Conservation (phyloP, 2,329 filamentous ascomycete genomes). For the Huntiella abstrusa region DNA sequence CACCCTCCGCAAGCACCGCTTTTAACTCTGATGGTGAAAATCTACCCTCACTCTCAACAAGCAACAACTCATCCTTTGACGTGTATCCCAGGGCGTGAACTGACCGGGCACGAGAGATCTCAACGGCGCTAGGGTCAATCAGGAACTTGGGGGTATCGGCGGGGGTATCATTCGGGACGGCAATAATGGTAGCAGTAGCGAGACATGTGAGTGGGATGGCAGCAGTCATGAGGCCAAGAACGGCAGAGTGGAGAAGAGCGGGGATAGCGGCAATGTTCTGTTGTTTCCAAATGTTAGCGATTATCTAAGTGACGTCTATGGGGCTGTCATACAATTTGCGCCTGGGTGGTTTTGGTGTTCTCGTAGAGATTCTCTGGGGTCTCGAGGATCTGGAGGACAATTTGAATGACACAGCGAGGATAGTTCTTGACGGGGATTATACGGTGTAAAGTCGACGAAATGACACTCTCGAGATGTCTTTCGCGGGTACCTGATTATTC, state of each 20-base stretch:
- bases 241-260: slow-evolving; percentile 59
- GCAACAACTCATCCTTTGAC: slow-evolving; percentile 50
- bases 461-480: slow-evolving; percentile 61
- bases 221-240: slow-evolving; percentile 63
- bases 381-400: slow-evolving; percentile 59
- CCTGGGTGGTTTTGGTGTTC: slow-evolving; percentile 39
- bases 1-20: slow-evolving; percentile 43
- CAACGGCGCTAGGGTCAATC: slow-evolving; percentile 41
- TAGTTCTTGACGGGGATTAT: slow-evolving; percentile 58
- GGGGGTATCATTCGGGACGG: slow-evolving; percentile 28
- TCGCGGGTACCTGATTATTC: slow-evolving; percentile 42
- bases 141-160: slow-evolving; percentile 23
- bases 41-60: slow-evolving; percentile 64
- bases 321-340: slow-evolving; percentile 33
- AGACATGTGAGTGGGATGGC: slow-evolving; percentile 63
- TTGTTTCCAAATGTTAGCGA: slow-evolving; percentile 1
- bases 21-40: slow-evolving; percentile 68
- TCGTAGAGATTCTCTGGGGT: slow-evolving; percentile 49
- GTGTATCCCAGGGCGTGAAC: slow-evolving; percentile 72
- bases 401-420: slow-evolving; percentile 58
- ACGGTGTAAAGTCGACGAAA: slow-evolving; percentile 54
- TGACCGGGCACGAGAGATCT: slow-evolving; percentile 45
- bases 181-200: slow-evolving; percentile 45
- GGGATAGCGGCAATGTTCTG: slow-evolving; percentile 68
- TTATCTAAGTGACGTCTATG: background rate